Evolutionary conservation across 805 yeast species (phyloP), one percentile per base, ranked within the genome.

Genomic region (Wickerhamomyces bisporus): DNA sequence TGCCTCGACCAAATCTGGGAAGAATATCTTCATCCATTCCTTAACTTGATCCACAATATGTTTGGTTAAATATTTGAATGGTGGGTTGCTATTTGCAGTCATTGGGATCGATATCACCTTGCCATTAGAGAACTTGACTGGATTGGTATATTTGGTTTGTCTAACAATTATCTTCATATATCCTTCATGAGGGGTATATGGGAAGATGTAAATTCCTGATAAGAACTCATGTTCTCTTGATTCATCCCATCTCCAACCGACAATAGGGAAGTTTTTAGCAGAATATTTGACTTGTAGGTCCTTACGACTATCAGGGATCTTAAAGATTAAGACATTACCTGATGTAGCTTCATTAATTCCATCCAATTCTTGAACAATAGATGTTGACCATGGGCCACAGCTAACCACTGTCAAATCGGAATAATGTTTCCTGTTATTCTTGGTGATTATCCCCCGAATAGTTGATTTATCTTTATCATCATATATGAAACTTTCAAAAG

Each of bases 191-290:
- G 24, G 24, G 36, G 58, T 52, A 12, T 48, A 31, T 24, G 69
- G 69, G 43, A 64, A 64, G 43, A 61, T 43, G 35, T 57, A 56
- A 40, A 64, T 41, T 3, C 68, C 68, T 23, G 54, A 61, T n/a
- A 50, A 36, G 14, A 29, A 16, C 30, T 54, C 57, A 17, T 58
- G 52, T 29, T 62, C 65, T 30, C 58, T 48, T 0, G 55, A 49
- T 23, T 59, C 58, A 1, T 58, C 62, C 2, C 49, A 38, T 45
- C 53, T 63, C 69, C 69, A 65, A 8, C 45, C 51, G 8, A 60
- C 32, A 30, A 61, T 38, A 13, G 70, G 68, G 42, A 62, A 58
- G 32, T 62, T 54, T 10, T 21, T 21, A 21, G 24, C 24, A 5
- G 57, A 52, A 41, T 65, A 66, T 38, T 65, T 65, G 5, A 46